These are phyloP conservation scores for Plantago lanceolata DNA, from an alignment of 305 asterid species.

Conservation along the genomic window DNA sequence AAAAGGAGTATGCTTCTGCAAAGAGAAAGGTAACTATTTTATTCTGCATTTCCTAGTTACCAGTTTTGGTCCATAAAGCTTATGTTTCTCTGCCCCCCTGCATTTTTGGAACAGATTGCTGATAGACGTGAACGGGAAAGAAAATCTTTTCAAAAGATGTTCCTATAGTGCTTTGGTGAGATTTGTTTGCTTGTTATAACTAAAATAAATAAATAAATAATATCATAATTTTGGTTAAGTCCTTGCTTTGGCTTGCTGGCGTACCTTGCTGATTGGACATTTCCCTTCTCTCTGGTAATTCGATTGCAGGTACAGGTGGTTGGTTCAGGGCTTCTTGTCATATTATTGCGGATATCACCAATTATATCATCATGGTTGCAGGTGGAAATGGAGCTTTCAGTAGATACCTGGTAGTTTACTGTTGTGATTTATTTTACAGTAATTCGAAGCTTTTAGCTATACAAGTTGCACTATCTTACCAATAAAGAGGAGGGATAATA, in stretches of 20 bases:
- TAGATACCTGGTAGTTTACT: constrained; percentile 26
- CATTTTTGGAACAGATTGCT: constrained; percentile 41
- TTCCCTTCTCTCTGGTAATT: not conserved
- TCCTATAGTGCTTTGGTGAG: constrained; percentile 38
- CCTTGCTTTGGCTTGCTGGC: too few species aligned
- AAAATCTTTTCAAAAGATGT: constrained; percentile 68
- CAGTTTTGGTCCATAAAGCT: constrained; percentile 19
- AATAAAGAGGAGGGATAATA: too few species aligned
- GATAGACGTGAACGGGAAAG: constrained; percentile 68
- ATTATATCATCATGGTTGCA: constrained; percentile 23
- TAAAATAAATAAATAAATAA: too few species aligned
- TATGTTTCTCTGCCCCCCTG: not conserved
- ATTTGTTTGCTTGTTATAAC: not conserved
- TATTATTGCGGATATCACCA: not conserved
- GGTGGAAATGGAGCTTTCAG: constrained; percentile 23
- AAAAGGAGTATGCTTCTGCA: constrained; percentile 65
- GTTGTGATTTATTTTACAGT: not conserved
- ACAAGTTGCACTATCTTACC: not conserved
- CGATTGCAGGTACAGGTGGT: not conserved
- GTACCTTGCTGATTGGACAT: not conserved
- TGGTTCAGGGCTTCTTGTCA: not conserved
- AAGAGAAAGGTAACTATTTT: constrained; percentile 57
- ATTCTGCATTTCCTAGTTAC: not conserved
- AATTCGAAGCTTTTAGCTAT: too few species aligned
- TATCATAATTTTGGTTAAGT: too few species aligned